Evolutionary conservation across 192 early-diverging fungal species (phyloP), one percentile per base, ranked within the genome.

Genomic region (Coemansia sp.): DNA sequence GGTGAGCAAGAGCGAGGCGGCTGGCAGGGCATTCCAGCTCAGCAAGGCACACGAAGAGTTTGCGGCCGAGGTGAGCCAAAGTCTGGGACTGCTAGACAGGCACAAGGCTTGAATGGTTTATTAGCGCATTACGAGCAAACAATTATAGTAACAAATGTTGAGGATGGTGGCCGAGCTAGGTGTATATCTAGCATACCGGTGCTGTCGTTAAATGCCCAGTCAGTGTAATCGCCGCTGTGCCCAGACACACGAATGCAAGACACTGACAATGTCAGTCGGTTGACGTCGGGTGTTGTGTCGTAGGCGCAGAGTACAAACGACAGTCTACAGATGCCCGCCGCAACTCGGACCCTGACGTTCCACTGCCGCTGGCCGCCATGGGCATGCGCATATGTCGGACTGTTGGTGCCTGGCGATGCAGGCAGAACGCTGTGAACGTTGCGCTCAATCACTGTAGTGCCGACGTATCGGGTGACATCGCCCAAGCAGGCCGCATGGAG

Each of bases 401-500:
- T 36, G 30, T 22, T 31, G 48, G 27, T n/a, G 14, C 32, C 31
- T 2, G 32, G 23, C 0, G 23, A 47, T 8, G 5, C 38, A 14
- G 53, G 30, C 22, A 75, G 52, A 12, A 59, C 58, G 22, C 72
- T 52, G 27, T 60, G 63, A 0, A 75, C 57, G 23, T 54, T 46
- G 9, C 61, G 55, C 15, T 64, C 61, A 1, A 75, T 58, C 3
- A 50, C 45, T 8, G 25, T 42, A 5, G 29, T 45, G 0, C 65
- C 53, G 0, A 39, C 57, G 28, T 53, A 67, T 11, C 50, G 35
- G 23, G 52, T 30, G 19, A 58, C 57, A 27, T 75, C 72, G 29
- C 72, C 65, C 4, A 75, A 36, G 21, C 65, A 75, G 7, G 58
- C 45, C 3, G 61, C 60, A 39, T 64, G 50, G 3, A 75, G 57